Conservation (phyloP, 805 yeast genomes). For the Zygosaccharomyces bisporus region DNA sequence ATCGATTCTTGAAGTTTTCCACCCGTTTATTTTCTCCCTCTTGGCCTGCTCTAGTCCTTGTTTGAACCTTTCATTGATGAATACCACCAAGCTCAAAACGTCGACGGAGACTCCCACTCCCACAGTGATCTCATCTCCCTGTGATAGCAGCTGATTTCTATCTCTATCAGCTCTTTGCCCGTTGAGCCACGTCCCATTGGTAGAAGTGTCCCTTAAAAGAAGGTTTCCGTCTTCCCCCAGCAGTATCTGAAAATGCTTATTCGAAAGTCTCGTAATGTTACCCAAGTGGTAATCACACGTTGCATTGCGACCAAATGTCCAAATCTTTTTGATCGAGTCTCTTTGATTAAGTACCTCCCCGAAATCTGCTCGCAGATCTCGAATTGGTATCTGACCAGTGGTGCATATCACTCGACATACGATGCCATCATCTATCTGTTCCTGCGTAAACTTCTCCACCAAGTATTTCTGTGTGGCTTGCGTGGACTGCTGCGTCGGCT, state of each 20-base stretch:
- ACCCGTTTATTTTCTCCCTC: conserved; percentile 9
- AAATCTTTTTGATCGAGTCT: conserved; percentile 39
- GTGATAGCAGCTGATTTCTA: conserved; percentile 73
- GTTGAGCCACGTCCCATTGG: conserved; percentile 91
- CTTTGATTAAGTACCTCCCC: conserved; percentile 26
- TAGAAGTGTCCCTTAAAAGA: conserved; percentile 59
- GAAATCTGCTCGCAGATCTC: conserved; percentile 42
- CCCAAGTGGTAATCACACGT: conserved; percentile 60
- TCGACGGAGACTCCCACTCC: conserved; percentile 84
- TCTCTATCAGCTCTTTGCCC: conserved; percentile 68
- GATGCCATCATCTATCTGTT: conserved; percentile 38
- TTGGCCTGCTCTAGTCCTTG: conserved; percentile 25
- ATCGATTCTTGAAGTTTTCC: conserved; percentile 10
- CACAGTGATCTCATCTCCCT: conserved; percentile 90
- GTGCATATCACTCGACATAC: conserved; percentile 61
- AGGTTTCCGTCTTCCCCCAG: conserved; percentile 53
- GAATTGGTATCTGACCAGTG: conserved; percentile 48
- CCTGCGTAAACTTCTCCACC: conserved; percentile 38
- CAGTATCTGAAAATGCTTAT: conserved; percentile 70
- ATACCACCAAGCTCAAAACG: conserved; percentile 46
- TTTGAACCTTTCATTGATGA: conserved; percentile 39
- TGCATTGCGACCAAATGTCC: conserved; percentile 74
- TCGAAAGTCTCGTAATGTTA: conserved; percentile 64
- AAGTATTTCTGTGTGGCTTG: conserved; percentile 38
- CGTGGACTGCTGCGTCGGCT: conserved; percentile 45